These are phyloP conservation scores for Hemileccinum rubropunctum DNA, from an alignment of 768 basidiomycete genomes.

Conservation along the genomic window DNA sequence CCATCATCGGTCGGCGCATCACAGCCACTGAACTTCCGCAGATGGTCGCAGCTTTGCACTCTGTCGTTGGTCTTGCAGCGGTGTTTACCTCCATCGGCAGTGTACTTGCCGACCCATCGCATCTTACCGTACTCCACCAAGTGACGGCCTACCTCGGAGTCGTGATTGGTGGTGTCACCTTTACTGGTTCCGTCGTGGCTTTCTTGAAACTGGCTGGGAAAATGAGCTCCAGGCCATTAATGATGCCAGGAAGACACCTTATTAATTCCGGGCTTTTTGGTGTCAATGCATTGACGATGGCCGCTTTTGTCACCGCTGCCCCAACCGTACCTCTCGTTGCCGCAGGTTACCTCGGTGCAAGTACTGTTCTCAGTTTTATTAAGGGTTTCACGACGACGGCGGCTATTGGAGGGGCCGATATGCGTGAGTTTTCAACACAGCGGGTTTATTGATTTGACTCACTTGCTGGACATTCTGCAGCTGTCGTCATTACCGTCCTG, in stretches of 20 bases:
- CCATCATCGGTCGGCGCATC: slow-evolving; percentile 76
- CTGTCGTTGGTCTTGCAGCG: slow-evolving; percentile 87
- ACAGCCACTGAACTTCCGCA: slow-evolving; percentile 88
- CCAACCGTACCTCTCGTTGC: slow-evolving; percentile 72
- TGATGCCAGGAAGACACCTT: slow-evolving; percentile 74
- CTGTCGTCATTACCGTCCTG: slow-evolving; percentile 86
- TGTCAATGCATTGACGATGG: slow-evolving; percentile 70
- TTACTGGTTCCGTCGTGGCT: slow-evolving; percentile 87
- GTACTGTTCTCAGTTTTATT: slow-evolving; percentile 74
- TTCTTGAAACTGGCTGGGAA: slow-evolving; percentile 84
- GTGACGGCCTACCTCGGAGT: slow-evolving; percentile 86
- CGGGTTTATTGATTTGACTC: background rate
- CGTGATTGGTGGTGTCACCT: slow-evolving; percentile 85
- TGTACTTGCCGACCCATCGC: slow-evolving; percentile 67
- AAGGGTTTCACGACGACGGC: slow-evolving; percentile 87
- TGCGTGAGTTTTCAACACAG: slow-evolving; percentile 57
- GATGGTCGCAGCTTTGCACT: slow-evolving; percentile 78
- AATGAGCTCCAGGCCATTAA: slow-evolving; percentile 72
- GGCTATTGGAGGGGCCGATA: slow-evolving; percentile 91
- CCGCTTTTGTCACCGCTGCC: slow-evolving; percentile 68
- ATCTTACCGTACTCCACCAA: slow-evolving; percentile 70
- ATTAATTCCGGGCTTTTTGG: slow-evolving; percentile 72
- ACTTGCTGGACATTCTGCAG: slow-evolving; percentile 35
- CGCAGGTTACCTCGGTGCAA: slow-evolving; percentile 73
- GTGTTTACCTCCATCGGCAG: slow-evolving; percentile 84